Conservation (phyloP, 75 land plant genomes). For the Cunninghamia lanceolata region DNA sequence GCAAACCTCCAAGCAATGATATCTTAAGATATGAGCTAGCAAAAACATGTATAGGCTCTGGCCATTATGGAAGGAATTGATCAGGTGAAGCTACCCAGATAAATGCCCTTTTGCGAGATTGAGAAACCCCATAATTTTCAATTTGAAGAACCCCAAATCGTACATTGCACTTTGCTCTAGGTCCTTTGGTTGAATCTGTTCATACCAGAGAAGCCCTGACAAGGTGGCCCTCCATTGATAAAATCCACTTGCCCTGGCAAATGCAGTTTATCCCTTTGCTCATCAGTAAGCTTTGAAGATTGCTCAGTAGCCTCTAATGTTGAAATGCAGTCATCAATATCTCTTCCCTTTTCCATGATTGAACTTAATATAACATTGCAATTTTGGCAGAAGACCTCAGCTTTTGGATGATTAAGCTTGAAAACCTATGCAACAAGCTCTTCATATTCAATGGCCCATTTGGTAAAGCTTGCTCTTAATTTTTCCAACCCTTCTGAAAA, state of each 20-base stretch:
- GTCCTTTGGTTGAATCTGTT: constrained; percentile 89
- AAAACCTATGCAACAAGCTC: too few species aligned
- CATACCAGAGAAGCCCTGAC: constrained; percentile 99
- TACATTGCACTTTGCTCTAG: constrained; percentile 97
- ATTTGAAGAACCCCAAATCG: constrained; percentile 96
- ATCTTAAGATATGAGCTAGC: constrained; percentile 75
- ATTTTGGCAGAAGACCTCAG: too few species aligned
- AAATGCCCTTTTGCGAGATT: constrained; percentile 89
- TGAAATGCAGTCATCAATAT: constrained; percentile 78
- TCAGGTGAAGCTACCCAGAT: constrained; percentile 98
- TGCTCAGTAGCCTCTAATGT: constrained; percentile 81
- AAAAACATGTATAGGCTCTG: constrained; percentile 95
- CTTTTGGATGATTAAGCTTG: too few species aligned
- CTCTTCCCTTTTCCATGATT: constrained; percentile 85
- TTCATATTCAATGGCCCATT: too few species aligned
- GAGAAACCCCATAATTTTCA: constrained; percentile 93
- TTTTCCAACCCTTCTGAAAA: constrained; percentile 87
- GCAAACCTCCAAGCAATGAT: constrained; percentile 40
- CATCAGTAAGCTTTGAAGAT: constrained; percentile 43
- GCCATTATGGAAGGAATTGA: constrained; percentile 91
- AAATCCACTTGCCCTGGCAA: constrained; percentile 91
- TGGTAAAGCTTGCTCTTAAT: too few species aligned
- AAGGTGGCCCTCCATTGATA: constrained; percentile 95
- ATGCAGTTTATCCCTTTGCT: constrained; percentile 59
- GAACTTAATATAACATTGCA: too few species aligned